phyloP scores from a whole-genome alignment of 305 asterid genomes.

The Fraxinus xanthoxyloides region DNA sequence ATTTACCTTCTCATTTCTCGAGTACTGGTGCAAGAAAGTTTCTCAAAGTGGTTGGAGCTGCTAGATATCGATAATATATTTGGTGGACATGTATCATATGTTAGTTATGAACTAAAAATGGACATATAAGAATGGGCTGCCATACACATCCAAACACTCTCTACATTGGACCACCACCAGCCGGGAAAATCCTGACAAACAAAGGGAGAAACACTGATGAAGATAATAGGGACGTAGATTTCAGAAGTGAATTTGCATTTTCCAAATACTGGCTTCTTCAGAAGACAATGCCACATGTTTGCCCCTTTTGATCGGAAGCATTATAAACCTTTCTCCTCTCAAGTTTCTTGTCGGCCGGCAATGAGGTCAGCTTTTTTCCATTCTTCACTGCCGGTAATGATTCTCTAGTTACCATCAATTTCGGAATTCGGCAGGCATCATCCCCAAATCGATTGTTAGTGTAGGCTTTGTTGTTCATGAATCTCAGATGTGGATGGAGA shows the following conservation, averaged over 20 bases:
- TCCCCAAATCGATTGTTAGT: no score
- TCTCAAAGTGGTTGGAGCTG: not conserved
- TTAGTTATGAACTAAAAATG: not conserved
- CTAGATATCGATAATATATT: not conserved
- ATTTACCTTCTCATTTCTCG: conserved; percentile 2
- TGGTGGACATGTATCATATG: not conserved
- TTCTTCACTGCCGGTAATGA: no score
- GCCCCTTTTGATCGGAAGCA: conserved; percentile 63
- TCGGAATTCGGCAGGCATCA: no score
- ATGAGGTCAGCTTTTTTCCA: conserved; percentile 32
- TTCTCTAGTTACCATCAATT: no score
- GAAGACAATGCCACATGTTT: conserved; percentile 51
- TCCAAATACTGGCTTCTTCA: conserved; percentile 45
- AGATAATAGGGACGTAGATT: conserved; percentile 39
- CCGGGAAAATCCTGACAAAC: conserved; percentile 46
- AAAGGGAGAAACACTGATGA: conserved; percentile 49
- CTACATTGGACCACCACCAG: no score
- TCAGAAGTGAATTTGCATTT: conserved; percentile 33
- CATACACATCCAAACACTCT: conserved; percentile 42
- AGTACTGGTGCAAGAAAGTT: not conserved
- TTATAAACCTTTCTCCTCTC: conserved; percentile 61
- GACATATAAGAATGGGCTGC: conserved; percentile 43
- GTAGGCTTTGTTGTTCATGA: no score
- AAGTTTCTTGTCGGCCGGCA: conserved; percentile 72
- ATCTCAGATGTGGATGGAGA: no score